phyloP scores from a whole-genome alignment of 306 rosid genomes.

The Lathyrus tuberosus region DNA sequence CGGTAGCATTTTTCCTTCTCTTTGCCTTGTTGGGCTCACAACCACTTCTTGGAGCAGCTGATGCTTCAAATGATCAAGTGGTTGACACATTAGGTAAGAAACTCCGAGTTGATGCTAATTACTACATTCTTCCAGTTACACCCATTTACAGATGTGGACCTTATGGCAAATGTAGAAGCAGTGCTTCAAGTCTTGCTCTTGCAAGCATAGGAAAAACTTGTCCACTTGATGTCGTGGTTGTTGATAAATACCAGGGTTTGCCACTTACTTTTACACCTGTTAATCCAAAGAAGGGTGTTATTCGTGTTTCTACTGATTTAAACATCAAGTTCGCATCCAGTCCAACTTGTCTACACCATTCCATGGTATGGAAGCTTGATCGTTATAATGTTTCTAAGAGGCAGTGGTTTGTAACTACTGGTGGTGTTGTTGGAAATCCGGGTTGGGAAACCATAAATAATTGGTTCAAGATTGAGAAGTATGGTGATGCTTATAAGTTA shows the following conservation, averaged over 20 bases:
- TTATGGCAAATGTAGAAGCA: background rate
- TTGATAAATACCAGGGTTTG: constrained; percentile 37
- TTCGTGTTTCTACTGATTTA: constrained; percentile 46
- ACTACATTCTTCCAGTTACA: constrained; percentile 25
- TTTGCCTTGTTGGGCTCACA: background rate
- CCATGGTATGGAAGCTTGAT: constrained; percentile 52
- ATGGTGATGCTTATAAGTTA: constrained; percentile 29
- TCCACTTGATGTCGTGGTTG: constrained; percentile 49
- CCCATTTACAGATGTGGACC: background rate
- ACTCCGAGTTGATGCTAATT: constrained; percentile 12
- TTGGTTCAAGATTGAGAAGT: constrained; percentile 51
- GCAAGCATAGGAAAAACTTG: constrained; percentile 1
- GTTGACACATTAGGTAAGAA: constrained; percentile 43
- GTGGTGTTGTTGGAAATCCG: constrained; percentile 46
- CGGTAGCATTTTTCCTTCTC: background rate
- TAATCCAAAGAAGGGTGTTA: constrained; percentile 38
- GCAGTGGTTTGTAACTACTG: constrained; percentile 44
- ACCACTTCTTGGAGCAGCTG: constrained; percentile 4
- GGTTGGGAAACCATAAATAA: constrained; percentile 35
- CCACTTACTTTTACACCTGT: constrained; percentile 42
- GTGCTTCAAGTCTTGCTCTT: constrained; percentile 6
- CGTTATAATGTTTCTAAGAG: constrained; percentile 2
- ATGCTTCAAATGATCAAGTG: constrained; percentile 35
- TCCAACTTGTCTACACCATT: constrained; percentile 5
- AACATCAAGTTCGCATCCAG: constrained; percentile 46